phyloP scores from a whole-genome alignment of 306 rosid species.

The Neltuma alba region DNA sequence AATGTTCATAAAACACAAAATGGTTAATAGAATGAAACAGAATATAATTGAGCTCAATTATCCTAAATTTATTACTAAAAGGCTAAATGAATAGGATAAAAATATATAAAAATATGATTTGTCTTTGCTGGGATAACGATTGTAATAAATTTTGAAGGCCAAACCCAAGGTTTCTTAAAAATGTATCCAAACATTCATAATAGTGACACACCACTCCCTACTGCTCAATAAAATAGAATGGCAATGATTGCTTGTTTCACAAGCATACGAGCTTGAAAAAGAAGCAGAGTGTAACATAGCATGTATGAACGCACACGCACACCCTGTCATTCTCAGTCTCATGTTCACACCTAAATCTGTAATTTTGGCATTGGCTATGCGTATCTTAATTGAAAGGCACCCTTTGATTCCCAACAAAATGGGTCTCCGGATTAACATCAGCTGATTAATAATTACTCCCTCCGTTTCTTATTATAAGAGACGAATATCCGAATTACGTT shows the following conservation, averaged over 20 bases:
- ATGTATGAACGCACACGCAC: slow-evolving; percentile 37
- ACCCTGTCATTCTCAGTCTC: slow-evolving; percentile 27
- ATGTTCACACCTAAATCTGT: slow-evolving; percentile 35
- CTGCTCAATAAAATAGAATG: not conserved
- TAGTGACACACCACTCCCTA: not conserved
- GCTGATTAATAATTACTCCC: not conserved
- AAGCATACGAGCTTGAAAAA: slow-evolving; percentile 13
- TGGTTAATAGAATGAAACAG: too few relatives aligned
- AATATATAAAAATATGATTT: too few relatives aligned
- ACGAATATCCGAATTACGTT: too few relatives aligned
- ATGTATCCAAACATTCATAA: too few relatives aligned
- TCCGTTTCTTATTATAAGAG: too few relatives aligned
- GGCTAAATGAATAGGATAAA: too few relatives aligned
- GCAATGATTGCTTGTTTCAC: not conserved
- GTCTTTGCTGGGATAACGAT: too few relatives aligned
- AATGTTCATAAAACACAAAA: too few relatives aligned
- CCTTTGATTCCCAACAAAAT: not conserved
- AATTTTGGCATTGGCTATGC: slow-evolving; percentile 56
- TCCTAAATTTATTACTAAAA: too few relatives aligned
- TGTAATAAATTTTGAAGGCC: too few relatives aligned
- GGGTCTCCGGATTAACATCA: not conserved
- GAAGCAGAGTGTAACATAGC: not conserved
- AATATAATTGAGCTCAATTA: too few relatives aligned
- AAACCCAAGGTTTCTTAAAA: too few relatives aligned
- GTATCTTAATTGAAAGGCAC: not conserved